phyloP scores from a whole-genome alignment of 148 eudicot species.

The Arctostaphylos glauca region DNA sequence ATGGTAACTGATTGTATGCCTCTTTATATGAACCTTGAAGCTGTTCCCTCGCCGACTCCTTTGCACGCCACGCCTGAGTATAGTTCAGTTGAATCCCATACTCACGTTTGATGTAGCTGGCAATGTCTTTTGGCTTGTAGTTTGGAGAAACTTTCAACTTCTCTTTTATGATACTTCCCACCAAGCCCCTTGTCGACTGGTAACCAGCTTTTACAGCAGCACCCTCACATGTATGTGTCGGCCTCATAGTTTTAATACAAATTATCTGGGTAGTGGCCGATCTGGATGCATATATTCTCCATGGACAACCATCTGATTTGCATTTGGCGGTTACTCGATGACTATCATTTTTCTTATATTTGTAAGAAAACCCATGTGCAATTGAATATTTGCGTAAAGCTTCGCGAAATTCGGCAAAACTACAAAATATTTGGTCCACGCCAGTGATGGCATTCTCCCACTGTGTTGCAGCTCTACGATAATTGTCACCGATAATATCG shows the following conservation, averaged over 20 bases:
- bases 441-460: constrained; percentile 51
- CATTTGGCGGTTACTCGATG: constrained; percentile 49
- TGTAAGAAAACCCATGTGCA: constrained; percentile 51
- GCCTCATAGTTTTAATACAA: constrained; percentile 44
- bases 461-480: constrained; percentile 32
- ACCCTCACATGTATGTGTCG: constrained; percentile 46
- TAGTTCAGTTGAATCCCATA: constrained; percentile 53
- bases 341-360: constrained; percentile 47
- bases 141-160: constrained; percentile 50
- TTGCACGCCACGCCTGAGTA: constrained; percentile 59
- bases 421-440: constrained; percentile 49
- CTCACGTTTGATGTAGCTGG: constrained; percentile 41
- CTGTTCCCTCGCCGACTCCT: constrained; percentile 49
- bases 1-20: constrained; percentile 45
- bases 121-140: constrained; percentile 52
- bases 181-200: constrained; percentile 43
- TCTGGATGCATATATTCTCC: constrained; percentile 52
- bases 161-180: constrained; percentile 50
- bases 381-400: constrained; percentile 44
- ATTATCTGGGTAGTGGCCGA: constrained; percentile 41
- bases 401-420: constrained; percentile 44
- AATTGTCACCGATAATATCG: constrained; percentile 19
- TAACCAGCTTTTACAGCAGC: constrained; percentile 31
- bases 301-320: constrained; percentile 50
- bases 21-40: constrained; percentile 48